phyloP scores from a whole-genome alignment of 2,329 filamentous ascomycete genomes.

The Fusarium sp. region DNA sequence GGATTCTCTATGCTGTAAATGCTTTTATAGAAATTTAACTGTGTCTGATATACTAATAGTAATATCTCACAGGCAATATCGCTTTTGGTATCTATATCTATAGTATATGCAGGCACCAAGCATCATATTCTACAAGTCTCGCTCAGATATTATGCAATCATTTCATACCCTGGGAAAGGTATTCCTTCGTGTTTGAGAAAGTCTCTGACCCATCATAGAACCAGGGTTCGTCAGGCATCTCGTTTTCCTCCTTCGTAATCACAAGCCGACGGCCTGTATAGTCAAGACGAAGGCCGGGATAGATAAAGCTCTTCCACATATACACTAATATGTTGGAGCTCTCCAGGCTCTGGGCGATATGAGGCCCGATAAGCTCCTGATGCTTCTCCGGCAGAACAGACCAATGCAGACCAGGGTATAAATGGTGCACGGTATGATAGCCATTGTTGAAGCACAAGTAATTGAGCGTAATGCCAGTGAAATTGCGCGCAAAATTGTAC shows the following conservation, averaged over 20 bases:
- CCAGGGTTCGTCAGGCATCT: constrained; percentile 18
- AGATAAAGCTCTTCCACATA: constrained; percentile 15
- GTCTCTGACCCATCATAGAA: constrained; percentile 4
- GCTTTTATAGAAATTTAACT: too few relatives aligned
- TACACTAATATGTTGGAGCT: not conserved
- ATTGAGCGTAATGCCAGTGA: not conserved
- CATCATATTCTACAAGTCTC: not conserved
- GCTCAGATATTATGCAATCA: not conserved
- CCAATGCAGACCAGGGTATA: constrained; percentile 15
- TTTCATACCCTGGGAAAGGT: constrained; percentile 13
- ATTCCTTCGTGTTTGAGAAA: constrained; percentile 6
- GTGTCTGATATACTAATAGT: too few relatives aligned
- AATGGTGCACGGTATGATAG: constrained; percentile 15
- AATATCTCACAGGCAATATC: not conserved
- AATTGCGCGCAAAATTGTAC: constrained; percentile 22
- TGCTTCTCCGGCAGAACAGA: constrained; percentile 12
- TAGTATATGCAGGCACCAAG: not conserved
- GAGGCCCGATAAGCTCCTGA: not conserved
- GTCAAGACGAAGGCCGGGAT: constrained; percentile 4
- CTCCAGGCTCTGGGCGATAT: not conserved
- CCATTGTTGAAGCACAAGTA: constrained; percentile 21
- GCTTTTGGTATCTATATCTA: not conserved
- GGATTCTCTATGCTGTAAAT: not conserved
- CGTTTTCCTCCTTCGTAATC: constrained; percentile 12
- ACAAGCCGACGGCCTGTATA: not conserved